Percentiles rank a stretch among this genome's conserved stretches.
Conservation (phyloP, 805 yeast genomes). For the Hanseniaspora hatyaiensis region DNA sequence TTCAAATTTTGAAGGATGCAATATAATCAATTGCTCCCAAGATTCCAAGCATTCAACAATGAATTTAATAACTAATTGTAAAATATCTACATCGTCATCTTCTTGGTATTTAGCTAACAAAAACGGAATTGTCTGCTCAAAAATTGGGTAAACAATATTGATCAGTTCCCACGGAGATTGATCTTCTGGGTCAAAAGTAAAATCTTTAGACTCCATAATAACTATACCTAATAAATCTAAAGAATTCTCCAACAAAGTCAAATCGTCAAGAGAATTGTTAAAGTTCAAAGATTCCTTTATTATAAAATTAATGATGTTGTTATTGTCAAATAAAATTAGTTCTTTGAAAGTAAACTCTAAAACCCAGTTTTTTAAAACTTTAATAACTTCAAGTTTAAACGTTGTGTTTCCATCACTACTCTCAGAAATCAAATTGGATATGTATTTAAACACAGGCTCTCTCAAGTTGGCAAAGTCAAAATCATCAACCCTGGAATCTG, state of each 20-base stretch:
- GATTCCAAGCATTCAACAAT: conserved; percentile 90
- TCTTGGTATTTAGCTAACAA: conserved; percentile 31
- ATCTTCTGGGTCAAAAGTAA: conserved; percentile 31
- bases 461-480: conserved; percentile 18
- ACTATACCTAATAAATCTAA: conserved; percentile 78
- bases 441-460: conserved; percentile 7
- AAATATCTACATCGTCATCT: conserved; percentile 39
- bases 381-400: background rate
- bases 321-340: conserved; percentile 42
- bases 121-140: conserved; percentile 48
- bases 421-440: background rate
- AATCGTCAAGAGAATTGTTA: conserved; percentile 17
- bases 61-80: conserved; percentile 60
- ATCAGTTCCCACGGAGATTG: conserved; percentile 51
- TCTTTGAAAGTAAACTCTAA: conserved; percentile 67
- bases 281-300: background rate
- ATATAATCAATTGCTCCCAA: conserved; percentile 81
- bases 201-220: conserved; percentile 55
- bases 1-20: conserved; percentile 54
- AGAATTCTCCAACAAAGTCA: conserved; percentile 66
- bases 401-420: background rate
- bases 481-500: conserved; percentile 27
- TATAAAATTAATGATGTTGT: conserved; percentile 4
- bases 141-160: conserved; percentile 53
- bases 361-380: conserved; percentile 83